Conservation (phyloP, 2,329 filamentous ascomycete genomes). For the Fusarium protoensiforme region DNA sequence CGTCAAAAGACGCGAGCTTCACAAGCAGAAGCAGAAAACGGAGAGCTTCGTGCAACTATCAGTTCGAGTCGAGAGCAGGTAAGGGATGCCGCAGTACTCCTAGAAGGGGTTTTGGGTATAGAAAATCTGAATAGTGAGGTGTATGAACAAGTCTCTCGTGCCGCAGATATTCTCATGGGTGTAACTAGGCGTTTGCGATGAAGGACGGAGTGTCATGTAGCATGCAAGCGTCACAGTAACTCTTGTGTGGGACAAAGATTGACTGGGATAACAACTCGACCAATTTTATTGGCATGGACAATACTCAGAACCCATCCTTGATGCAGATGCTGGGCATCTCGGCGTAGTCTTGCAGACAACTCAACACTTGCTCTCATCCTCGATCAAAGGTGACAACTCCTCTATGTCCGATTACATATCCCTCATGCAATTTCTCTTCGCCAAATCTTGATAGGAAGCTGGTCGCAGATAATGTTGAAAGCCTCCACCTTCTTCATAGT, state of each 20-base stretch:
- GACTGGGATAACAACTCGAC: background rate
- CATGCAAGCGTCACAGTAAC: background rate
- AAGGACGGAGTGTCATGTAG: background rate
- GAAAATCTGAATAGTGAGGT: background rate
- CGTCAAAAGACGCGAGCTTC: background rate
- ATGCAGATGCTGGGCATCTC: background rate
- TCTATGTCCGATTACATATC: background rate
- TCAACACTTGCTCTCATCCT: background rate
- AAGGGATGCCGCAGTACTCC: background rate
- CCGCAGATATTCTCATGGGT: background rate
- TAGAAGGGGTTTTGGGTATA: background rate
- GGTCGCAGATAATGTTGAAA: constrained; percentile 16
- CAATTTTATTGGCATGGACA: background rate
- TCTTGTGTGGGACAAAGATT: too few relatives aligned
- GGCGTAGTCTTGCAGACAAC: background rate
- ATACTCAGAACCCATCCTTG: background rate
- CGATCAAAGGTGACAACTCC: background rate
- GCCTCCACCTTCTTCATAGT: constrained; percentile 17
- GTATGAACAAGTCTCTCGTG: background rate
- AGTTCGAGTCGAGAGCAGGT: background rate
- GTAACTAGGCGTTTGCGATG: background rate
- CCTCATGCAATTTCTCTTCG: background rate
- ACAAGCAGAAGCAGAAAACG: background rate
- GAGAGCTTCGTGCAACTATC: background rate
- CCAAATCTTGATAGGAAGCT: constrained; percentile 29